Conservation (phyloP, 257 asterid species). For the Cynanchum wilfordii region DNA sequence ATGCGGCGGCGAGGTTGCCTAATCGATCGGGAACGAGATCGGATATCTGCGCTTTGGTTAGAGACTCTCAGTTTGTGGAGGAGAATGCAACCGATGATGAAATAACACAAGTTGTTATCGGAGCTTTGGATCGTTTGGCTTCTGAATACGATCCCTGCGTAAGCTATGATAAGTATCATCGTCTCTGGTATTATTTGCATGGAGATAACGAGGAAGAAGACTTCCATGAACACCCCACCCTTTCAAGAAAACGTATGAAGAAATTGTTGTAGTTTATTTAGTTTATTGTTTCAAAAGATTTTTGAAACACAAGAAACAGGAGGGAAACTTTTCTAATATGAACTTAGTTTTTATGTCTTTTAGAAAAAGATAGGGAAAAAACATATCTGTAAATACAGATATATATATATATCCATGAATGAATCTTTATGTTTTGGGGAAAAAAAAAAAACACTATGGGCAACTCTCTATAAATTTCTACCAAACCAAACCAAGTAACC, state of each 20-base stretch:
- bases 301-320: background rate
- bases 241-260: background rate
- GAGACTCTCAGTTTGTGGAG: conserved; percentile 26
- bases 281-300: background rate
- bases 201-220: conserved; percentile 25
- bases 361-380: too few relatives aligned
- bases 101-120: conserved; percentile 16
- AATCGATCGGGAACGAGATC: conserved; percentile 22
- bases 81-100: conserved; percentile 11
- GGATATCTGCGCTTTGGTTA: conserved; percentile 23
- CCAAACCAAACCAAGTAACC: too few relatives aligned
- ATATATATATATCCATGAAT: too few relatives aligned
- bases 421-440: too few relatives aligned
- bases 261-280: background rate
- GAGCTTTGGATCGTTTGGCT: conserved; percentile 31
- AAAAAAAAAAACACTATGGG: too few relatives aligned
- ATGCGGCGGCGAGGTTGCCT: conserved; percentile 35
- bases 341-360: too few relatives aligned
- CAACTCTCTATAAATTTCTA: too few relatives aligned
- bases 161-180: background rate
- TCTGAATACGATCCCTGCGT: conserved; percentile 30
- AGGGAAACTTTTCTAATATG: too few relatives aligned
- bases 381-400: too few relatives aligned
- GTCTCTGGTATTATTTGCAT: conserved; percentile 26
- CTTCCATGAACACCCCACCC: conserved; percentile 12